phyloP scores from a whole-genome alignment of 2,329 filamentous ascomycete genomes.

The Dothideomycetes sp. region DNA sequence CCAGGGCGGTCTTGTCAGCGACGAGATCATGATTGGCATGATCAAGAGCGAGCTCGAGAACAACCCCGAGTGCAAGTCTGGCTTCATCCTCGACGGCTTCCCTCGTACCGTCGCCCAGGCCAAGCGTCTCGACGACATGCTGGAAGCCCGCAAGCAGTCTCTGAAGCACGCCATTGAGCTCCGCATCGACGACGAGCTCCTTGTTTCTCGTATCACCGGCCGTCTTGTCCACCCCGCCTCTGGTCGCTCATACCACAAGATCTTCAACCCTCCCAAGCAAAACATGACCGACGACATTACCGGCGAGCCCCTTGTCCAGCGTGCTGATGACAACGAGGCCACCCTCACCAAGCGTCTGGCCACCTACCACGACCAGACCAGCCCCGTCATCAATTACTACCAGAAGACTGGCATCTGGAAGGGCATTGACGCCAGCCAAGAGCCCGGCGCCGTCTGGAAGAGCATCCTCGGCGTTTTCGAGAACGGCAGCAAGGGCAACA shows the following conservation, averaged over 20 bases:
- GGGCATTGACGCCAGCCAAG: slow-evolving; percentile 88
- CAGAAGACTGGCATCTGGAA: slow-evolving; percentile 96
- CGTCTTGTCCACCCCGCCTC: slow-evolving; percentile 92
- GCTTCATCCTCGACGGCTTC: slow-evolving; percentile 98
- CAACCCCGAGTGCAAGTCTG: slow-evolving; percentile 93
- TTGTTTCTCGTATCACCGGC: slow-evolving; percentile 93
- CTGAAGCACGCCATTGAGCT: slow-evolving; percentile 95
- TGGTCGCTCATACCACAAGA: slow-evolving; percentile 92
- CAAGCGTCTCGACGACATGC: slow-evolving; percentile 89
- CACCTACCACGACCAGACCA: slow-evolving; percentile 91
- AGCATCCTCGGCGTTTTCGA: slow-evolving; percentile 77
- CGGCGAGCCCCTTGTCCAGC: slow-evolving; percentile 91
- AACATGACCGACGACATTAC: slow-evolving; percentile 94
- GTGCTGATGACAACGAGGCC: slow-evolving; percentile 93
- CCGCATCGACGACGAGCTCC: slow-evolving; percentile 87
- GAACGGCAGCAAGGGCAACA: slow-evolving; percentile 30
- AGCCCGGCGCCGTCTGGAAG: slow-evolving; percentile 93
- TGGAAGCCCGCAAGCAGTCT: slow-evolving; percentile 64
- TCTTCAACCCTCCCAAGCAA: slow-evolving; percentile 96
- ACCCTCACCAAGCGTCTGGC: slow-evolving; percentile 88
- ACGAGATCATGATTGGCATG: slow-evolving; percentile 99
- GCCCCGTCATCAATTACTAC: slow-evolving; percentile 92
- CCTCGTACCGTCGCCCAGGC: slow-evolving; percentile 93
- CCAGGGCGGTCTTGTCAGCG: slow-evolving; percentile 89
- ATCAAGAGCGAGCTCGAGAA: slow-evolving; percentile 93